A percentile compares a stretch with the other conserved stretches of the same genome.
Conservation (phyloP, 345 rosid species). For the Ceriops decandra region DNA sequence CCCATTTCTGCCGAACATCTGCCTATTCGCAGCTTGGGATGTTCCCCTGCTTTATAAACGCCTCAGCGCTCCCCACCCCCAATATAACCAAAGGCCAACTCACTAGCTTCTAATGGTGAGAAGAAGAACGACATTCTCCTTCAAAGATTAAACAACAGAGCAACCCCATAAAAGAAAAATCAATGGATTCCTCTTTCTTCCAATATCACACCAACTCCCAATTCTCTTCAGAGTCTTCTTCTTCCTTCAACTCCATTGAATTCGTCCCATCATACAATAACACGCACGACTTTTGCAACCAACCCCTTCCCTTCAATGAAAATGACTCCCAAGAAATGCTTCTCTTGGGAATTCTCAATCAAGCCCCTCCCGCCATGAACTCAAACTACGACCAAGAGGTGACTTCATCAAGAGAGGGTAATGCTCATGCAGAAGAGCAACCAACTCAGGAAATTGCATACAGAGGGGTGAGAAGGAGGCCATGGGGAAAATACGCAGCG, state of each 20-base stretch:
- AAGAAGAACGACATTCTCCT: neutral
- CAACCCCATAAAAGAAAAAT: neutral
- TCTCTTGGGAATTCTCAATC: slow-evolving; percentile 42
- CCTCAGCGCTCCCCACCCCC: neutral
- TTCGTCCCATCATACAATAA: slow-evolving; percentile 13
- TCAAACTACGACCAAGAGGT: slow-evolving; percentile 30
- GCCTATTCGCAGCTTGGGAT: neutral
- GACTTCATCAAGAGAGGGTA: slow-evolving; percentile 12
- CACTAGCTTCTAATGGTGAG: neutral
- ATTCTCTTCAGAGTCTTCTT: slow-evolving; percentile 29
- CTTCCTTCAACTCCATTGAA: slow-evolving; percentile 25
- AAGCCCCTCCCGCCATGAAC: slow-evolving; percentile 14
- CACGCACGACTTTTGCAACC: slow-evolving; percentile 4
- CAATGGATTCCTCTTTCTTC: slow-evolving; percentile 38
- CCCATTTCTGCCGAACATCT: slow-evolving; percentile 20
- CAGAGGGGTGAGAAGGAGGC: slow-evolving; percentile 58
- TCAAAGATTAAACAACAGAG: neutral
- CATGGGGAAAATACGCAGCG: slow-evolving; percentile 70
- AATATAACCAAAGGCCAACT: slow-evolving; percentile 15
- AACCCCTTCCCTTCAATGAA: slow-evolving; percentile 53
- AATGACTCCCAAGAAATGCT: slow-evolving; percentile 61
- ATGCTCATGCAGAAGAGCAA: slow-evolving; percentile 10
- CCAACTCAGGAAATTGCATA: slow-evolving; percentile 24
- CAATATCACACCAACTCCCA: slow-evolving; percentile 23
- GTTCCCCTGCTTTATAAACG: slow-evolving; percentile 20